Percentiles rank a stretch among this genome's conserved stretches.
Evolutionary conservation across 83 land plant species (phyloP).

Genomic region (Picea abies): DNA sequence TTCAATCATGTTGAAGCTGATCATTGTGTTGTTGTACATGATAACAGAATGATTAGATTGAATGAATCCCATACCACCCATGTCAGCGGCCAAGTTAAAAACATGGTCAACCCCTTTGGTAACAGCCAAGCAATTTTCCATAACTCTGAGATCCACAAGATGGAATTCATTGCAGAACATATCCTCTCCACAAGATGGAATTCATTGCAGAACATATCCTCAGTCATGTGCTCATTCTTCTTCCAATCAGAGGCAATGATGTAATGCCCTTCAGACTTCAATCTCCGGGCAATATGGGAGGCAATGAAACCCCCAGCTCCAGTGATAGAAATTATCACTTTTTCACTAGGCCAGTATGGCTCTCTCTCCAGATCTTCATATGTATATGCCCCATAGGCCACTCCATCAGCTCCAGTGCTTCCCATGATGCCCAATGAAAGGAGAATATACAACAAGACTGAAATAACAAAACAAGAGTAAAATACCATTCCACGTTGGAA

Average conservation of each 20-base stretch:
- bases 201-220: too few species aligned
- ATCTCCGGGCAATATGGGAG: conserved; percentile 89
- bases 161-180: conserved; percentile 94
- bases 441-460: too few species aligned
- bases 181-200: conserved; percentile 69
- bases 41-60: conserved; percentile 84
- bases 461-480: too few species aligned
- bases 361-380: conserved; percentile 87
- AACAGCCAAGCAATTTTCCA: too few species aligned
- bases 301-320: conserved; percentile 98
- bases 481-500: too few species aligned
- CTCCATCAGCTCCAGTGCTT: conserved; percentile 9
- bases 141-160: conserved; percentile 15
- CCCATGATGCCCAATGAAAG: conserved; percentile 9
- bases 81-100: too few species aligned
- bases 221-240: too few species aligned
- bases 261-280: conserved; percentile 95
- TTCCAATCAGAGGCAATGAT: conserved; percentile 81
- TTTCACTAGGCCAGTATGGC: conserved; percentile 89
- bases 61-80: too few species aligned
- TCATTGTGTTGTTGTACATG: conserved; percentile 96
- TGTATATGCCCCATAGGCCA: conserved; percentile 75
- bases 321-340: conserved; percentile 86
- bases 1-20: conserved; percentile 94
- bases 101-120: too few species aligned